A percentile compares a stretch with the other conserved stretches of the same genome.
phyloP scores from a whole-genome alignment of 441 rosid genomes.

The Hypseocharis bilobata region DNA sequence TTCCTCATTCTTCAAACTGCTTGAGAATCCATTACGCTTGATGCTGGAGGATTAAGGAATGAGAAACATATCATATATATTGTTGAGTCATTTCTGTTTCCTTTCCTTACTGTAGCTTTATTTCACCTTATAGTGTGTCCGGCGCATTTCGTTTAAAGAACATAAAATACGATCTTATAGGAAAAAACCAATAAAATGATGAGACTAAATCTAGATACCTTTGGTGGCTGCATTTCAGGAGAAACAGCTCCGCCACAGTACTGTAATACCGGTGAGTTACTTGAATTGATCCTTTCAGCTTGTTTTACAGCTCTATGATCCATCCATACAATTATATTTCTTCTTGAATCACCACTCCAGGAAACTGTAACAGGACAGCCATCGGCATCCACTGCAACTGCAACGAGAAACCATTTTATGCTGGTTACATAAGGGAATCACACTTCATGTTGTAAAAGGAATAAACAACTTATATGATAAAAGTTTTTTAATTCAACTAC shows the following conservation, averaged over 20 bases:
- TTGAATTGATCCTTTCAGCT: slow-evolving; percentile 77
- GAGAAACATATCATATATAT: neutral
- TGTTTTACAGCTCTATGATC: slow-evolving; percentile 93
- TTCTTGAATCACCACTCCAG: slow-evolving; percentile 86
- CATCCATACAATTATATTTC: slow-evolving; percentile 91
- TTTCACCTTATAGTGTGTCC: too few species aligned
- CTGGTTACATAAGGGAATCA: slow-evolving; percentile 1
- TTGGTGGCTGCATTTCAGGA: slow-evolving; percentile 91
- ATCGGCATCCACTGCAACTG: slow-evolving; percentile 88
- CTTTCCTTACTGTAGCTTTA: too few species aligned
- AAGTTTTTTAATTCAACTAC: neutral
- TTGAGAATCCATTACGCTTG: too few species aligned
- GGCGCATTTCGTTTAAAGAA: too few species aligned
- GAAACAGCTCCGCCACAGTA: slow-evolving; percentile 88
- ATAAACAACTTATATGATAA: slow-evolving; percentile 6
- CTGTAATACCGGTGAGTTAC: slow-evolving; percentile 62
- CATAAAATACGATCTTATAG: neutral
- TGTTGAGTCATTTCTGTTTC: too few species aligned
- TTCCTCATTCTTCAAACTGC: too few species aligned
- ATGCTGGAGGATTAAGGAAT: too few species aligned
- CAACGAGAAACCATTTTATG: slow-evolving; percentile 18
- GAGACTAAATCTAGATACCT: slow-evolving; percentile 28
- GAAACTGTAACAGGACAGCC: slow-evolving; percentile 89
- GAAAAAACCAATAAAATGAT: neutral
- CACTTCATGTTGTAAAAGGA: neutral